These are phyloP conservation scores for Dovyalis caffra DNA, from an alignment of 345 rosid genomes.

Conservation along the genomic window DNA sequence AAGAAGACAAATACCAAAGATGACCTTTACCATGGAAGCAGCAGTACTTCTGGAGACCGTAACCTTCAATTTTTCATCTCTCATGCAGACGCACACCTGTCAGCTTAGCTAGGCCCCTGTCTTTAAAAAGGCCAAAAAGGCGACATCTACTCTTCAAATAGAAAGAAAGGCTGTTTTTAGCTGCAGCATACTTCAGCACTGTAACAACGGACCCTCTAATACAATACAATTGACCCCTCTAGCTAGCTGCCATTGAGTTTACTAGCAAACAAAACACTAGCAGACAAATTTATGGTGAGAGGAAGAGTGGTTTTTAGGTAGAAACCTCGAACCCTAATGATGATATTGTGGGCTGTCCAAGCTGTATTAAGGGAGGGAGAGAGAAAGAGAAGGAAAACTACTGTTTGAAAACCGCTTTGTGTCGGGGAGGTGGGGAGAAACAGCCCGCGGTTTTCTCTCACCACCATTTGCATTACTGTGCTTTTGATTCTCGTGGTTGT, in stretches of 20 bases:
- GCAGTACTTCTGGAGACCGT: not conserved
- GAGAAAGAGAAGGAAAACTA: slow-evolving; percentile 12
- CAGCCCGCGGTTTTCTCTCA: slow-evolving; percentile 50
- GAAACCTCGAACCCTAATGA: slow-evolving; percentile 2
- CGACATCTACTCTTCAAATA: not conserved
- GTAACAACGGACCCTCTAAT: slow-evolving; percentile 3
- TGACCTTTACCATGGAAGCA: not conserved
- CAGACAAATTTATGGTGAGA: slow-evolving; percentile 23
- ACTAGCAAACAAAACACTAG: slow-evolving; percentile 27
- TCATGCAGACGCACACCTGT: too few species aligned
- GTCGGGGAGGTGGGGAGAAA: slow-evolving; percentile 51
- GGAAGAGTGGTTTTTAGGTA: slow-evolving; percentile 18
- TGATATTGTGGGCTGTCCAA: slow-evolving; percentile 48
- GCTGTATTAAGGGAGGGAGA: slow-evolving; percentile 8
- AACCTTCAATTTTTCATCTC: too few species aligned
- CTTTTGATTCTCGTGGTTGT: slow-evolving; percentile 30
- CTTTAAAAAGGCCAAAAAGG: not conserved
- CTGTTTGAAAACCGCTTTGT: slow-evolving; percentile 37
- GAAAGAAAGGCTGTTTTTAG: not conserved
- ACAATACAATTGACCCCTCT: slow-evolving; percentile 21
- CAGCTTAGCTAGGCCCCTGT: not conserved
- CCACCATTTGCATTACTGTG: slow-evolving; percentile 20
- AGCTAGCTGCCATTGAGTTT: slow-evolving; percentile 1
- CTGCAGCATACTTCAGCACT: not conserved
- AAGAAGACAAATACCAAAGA: not conserved